Evolutionary conservation across 2,329 filamentous ascomycete genomes (phyloP).

Genomic region (Diaporthe capsici): DNA sequence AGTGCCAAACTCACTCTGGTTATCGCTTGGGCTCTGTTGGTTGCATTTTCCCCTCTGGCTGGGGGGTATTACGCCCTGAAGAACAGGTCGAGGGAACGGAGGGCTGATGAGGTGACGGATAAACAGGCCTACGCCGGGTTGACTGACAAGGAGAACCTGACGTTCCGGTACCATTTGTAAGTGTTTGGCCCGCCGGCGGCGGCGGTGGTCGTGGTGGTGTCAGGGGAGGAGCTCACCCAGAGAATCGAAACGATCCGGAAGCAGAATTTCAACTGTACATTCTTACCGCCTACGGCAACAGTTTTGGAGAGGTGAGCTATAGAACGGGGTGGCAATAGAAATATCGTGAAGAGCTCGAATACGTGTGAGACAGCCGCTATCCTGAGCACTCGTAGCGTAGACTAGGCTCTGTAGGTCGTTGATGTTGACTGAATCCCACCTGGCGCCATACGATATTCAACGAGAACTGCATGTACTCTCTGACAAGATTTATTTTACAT

Average conservation of each 20-base stretch:
- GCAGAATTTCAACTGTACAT: not conserved
- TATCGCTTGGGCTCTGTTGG: slow-evolving; percentile 21
- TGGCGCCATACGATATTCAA: not conserved
- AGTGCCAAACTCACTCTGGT: slow-evolving; percentile 21
- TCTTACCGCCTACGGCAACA: not conserved
- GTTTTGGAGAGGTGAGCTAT: no score
- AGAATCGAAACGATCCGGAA: not conserved
- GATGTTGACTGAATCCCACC: not conserved
- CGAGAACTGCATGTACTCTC: not conserved
- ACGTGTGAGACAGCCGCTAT: not conserved
- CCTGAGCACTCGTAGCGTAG: not conserved
- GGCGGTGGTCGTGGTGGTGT: no score
- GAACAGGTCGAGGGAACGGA: slow-evolving; percentile 1
- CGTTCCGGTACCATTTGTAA: slow-evolving; percentile 25
- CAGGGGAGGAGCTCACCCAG: no score
- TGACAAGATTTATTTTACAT: no score
- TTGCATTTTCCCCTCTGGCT: slow-evolving; percentile 15
- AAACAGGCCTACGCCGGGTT: slow-evolving; percentile 19
- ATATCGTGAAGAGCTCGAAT: not conserved
- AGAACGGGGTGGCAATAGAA: not conserved
- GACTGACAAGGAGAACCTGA: slow-evolving; percentile 17
- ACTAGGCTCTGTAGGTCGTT: no score
- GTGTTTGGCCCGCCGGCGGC: not conserved
- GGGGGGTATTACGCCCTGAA: slow-evolving; percentile 7
- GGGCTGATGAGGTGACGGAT: slow-evolving; percentile 9